These are phyloP conservation scores for Melocanna baccifera DNA, from an alignment of 176 grass and related monocot genomes.

Conservation along the genomic window DNA sequence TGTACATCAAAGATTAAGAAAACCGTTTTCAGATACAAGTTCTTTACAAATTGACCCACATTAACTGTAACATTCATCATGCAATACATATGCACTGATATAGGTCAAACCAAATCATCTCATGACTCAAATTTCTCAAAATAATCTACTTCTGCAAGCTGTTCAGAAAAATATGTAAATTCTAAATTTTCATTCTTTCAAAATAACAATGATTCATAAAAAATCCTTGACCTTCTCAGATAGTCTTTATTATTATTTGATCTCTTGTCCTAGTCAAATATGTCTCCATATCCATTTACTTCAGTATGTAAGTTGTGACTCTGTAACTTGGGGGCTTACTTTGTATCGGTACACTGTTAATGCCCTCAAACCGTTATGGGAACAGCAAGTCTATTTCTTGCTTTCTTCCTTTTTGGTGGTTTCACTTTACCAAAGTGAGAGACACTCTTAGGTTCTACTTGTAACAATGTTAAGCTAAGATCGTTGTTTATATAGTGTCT, in stretches of 20 bases:
- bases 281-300: constrained; percentile 30
- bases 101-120: no score
- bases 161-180: no score
- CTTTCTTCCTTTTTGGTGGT: neutral
- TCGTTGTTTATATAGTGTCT: neutral
- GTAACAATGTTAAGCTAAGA: neutral
- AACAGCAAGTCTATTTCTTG: constrained; percentile 4
- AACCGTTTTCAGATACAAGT: no score
- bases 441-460: neutral
- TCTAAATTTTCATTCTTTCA: no score
- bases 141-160: no score
- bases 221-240: no score
- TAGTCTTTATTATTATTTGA: neutral
- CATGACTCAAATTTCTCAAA: no score
- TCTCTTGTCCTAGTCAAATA: constrained; percentile 28
- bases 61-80: no score
- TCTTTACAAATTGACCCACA: no score
- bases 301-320: constrained; percentile 10
- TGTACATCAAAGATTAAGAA: no score
- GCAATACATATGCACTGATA: no score
- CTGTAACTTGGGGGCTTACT: constrained; percentile 15
- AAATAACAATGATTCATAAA: no score
- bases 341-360: constrained; percentile 15
- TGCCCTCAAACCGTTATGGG: constrained; percentile 4
- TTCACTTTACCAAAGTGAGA: constrained; percentile 17